Evolutionary conservation across 805 yeast genomes (phyloP), one percentile per base, ranked within the genome.

Genomic region (Wickerhamomyces queroliae): DNA sequence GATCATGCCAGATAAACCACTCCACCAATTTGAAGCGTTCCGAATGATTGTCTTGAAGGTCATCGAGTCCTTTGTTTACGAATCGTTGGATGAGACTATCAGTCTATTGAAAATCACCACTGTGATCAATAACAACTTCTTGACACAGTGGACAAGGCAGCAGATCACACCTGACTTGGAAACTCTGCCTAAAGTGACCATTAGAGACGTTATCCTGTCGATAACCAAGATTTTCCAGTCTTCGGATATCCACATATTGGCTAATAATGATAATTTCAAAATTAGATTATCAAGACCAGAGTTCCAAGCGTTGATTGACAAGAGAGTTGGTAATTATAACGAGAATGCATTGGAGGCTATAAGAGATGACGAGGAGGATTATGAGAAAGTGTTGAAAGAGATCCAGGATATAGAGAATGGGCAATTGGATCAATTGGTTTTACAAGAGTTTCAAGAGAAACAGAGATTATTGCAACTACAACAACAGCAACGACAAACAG

Each of bases 11-110:
- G 38, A 29, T 9, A 23, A 18, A 10, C 22, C 27, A 39, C 22
- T 39, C 7, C 35, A 35, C 20, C 33, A 45, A 4, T 45, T 46
- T 4, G 41, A 41, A 3, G 41, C 53, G 2, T 55, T 55, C 43
- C 43, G 43, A 3, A 41, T 55, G 22, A 42, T 53, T 1, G 55
- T 53, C 5, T 43, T 55, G n/a, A 37, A 53, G 1, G 58, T 51
- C 11, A 48, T 55, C 13, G 58, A 48, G 36, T 41, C 52, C 8
- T 48, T 53, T 28, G 56, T 55, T 4, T 44, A 45, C 28, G 44
- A 44, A 25, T 46, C 55, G 7, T 31, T 53, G 3, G 53, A 53
- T 9, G 48, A 48, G 18, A 48, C 51, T 2, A 47, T 54, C 16
- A 45, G 48, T 12, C 28, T 55, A 16, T 43, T 48, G 11, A 46